Base-by-base conservation (phyloP, 1,284 basidiomycete species). In the Ustilago curta region DNA sequence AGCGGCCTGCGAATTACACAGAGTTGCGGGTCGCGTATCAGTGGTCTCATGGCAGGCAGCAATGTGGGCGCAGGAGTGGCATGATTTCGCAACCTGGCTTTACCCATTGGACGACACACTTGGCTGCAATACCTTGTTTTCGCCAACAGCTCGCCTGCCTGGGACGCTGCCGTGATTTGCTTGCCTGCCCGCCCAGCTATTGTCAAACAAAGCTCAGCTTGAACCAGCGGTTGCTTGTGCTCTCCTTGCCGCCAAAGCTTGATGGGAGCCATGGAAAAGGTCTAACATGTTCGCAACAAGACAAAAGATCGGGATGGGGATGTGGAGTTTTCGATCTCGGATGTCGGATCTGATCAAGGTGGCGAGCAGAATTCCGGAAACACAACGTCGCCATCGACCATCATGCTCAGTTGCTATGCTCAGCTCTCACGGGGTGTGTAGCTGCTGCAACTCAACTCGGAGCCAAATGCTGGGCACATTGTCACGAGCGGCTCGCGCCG, bases 401-500 rank as follows among this genome's bases (percentile, higher is more conserved):
- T 27, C 12, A 35, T 27, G 23, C 49, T 25, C 35, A 25, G 12
- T 5, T 8, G 35, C 48, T 11, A 32, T 21, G 14, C 3, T 27
- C 47, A 9, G 1, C 49, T 3, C 19, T 35, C 31, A 7, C 18
- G 23, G n/a, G n/a, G n/a, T 31, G 6, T 27, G 27, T 27, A 27
- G 25, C 47, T 37, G n/a, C 23, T 4, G 31, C 27, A 11, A 11
- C 14, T 31, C 47, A 31, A 31, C n/a, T 3, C 44, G 29, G 31
- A 48, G n/a, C n/a, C 8, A 8, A 70, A 70, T 70, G 68, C 16
- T 58, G n/a, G 35, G n/a, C 23, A 57, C 68, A 4, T 3, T 54
- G 16, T 23, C 68, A 35, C 47, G 58, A 42, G 23, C 49, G n/a
- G 71, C 71, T 37, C 57, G 71, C 0, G 56, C 66, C 31, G 62